A percentile compares a stretch with the other conserved stretches of the same genome.
These are phyloP conservation scores for Pulveroboletus sp. DNA, from an alignment of 768 basidiomycete genomes.

Conservation along the genomic window DNA sequence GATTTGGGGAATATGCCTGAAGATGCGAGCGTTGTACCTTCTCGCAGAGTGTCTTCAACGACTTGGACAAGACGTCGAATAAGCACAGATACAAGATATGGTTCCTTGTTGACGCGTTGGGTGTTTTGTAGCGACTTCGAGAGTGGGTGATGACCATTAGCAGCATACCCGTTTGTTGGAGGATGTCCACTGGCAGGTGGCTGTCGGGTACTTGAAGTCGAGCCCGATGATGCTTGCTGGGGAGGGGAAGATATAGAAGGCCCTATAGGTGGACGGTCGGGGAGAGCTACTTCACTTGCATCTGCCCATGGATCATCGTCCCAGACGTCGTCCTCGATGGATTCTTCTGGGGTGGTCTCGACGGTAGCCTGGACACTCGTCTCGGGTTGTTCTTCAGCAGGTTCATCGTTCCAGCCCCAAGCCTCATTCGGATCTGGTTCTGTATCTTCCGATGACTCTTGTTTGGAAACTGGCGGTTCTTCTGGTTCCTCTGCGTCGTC, in stretches of 20 bases:
- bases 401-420: conserved; percentile 73
- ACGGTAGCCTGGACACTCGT: conserved; percentile 18
- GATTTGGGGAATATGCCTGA: conserved; percentile 50
- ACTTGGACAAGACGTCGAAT: conserved; percentile 52
- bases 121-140: conserved; percentile 19
- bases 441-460: conserved; percentile 15
- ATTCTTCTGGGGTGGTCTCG: conserved; percentile 21
- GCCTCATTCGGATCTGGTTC: conserved; percentile 52
- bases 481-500: conserved; percentile 37
- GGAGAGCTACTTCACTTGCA: conserved; percentile 27
- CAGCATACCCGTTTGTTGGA: conserved; percentile 23
- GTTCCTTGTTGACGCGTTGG: conserved; percentile 38
- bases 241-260: conserved; percentile 25
- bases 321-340: conserved; percentile 46
- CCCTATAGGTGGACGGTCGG: conserved; percentile 25
- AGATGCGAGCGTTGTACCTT: conserved; percentile 61
- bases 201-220: conserved; percentile 60
- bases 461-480: conserved; percentile 14
- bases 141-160: conserved; percentile 12
- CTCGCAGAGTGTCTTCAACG: conserved; percentile 61
- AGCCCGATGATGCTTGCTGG: conserved; percentile 34
- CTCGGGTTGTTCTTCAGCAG: conserved; percentile 24
- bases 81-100: conserved; percentile 57
- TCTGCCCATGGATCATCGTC: conserved; percentile 76
- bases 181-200: conserved; percentile 21